These are phyloP conservation scores for Beauveria caledonica DNA, from an alignment of 2,329 filamentous ascomycete genomes.

Conservation along the genomic window DNA sequence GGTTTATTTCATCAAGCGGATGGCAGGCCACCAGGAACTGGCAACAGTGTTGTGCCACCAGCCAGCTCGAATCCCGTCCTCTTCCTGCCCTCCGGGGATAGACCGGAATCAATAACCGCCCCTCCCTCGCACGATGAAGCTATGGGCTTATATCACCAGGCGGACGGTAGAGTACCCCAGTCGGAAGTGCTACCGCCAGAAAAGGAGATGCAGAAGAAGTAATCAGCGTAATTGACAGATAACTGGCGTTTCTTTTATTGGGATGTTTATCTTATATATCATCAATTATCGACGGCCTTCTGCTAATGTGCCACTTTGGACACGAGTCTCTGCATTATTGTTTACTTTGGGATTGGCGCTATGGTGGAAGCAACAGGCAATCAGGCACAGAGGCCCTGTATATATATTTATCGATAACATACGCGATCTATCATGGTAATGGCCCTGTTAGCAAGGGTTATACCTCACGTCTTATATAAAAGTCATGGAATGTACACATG, in stretches of 20 bases:
- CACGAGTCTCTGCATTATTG: neutral
- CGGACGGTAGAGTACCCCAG: slow-evolving; percentile 18
- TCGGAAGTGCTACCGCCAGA: slow-evolving; percentile 16
- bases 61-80: neutral
- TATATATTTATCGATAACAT: neutral
- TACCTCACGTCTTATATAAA: neutral
- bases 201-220: slow-evolving; percentile 15
- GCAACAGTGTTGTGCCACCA: neutral
- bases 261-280: neutral
- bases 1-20: slow-evolving; percentile 25
- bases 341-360: neutral
- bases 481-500: neutral
- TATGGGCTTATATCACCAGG: slow-evolving; percentile 25
- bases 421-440: neutral
- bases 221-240: neutral
- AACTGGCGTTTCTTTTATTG: neutral
- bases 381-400: neutral
- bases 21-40: slow-evolving; percentile 12
- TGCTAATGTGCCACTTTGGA: neutral
- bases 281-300: neutral
- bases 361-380: neutral
- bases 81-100: neutral
- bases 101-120: neutral
- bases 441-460: neutral
- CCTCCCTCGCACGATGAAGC: slow-evolving; percentile 22